These are phyloP conservation scores for Thelonectria discophora DNA, from an alignment of 2,329 filamentous ascomycete species.

Conservation along the genomic window DNA sequence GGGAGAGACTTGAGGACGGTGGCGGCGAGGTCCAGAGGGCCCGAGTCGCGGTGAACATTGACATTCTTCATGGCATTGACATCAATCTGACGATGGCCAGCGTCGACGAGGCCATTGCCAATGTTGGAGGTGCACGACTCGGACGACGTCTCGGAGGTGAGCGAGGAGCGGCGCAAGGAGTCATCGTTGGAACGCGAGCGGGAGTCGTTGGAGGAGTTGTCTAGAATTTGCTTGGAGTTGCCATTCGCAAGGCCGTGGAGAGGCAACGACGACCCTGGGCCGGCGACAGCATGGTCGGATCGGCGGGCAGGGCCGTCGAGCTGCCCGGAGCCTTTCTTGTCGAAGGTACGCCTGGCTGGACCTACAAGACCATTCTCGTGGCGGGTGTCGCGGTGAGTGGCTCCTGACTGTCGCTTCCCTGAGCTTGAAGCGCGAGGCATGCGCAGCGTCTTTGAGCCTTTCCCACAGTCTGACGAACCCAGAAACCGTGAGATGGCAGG, in stretches of 20 bases:
- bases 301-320: constrained; percentile 52
- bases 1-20: constrained; percentile 92
- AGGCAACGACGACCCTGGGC: constrained; percentile 44
- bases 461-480: constrained; percentile 50
- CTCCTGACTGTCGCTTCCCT: constrained; percentile 69
- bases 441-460: constrained; percentile 51
- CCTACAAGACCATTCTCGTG: constrained; percentile 90
- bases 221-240: constrained; percentile 47
- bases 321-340: constrained; percentile 58
- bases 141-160: constrained; percentile 65
- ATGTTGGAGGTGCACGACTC: constrained; percentile 59
- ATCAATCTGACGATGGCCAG: constrained; percentile 72
- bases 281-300: constrained; percentile 44
- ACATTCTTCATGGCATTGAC: constrained; percentile 74
- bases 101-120: constrained; percentile 52
- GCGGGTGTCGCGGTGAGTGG: constrained; percentile 74
- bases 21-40: constrained; percentile 78
- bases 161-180: constrained; percentile 56
- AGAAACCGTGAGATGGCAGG: constrained; percentile 48
- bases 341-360: constrained; percentile 51
- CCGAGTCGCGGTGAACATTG: constrained; percentile 74
- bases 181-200: constrained; percentile 53
- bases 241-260: constrained; percentile 46
- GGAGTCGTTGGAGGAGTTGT: constrained; percentile 51
- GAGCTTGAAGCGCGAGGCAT: constrained; percentile 70